These are phyloP conservation scores for Golubevia pallescens DNA, from an alignment of 1,284 basidiomycete species.

Conservation along the genomic window DNA sequence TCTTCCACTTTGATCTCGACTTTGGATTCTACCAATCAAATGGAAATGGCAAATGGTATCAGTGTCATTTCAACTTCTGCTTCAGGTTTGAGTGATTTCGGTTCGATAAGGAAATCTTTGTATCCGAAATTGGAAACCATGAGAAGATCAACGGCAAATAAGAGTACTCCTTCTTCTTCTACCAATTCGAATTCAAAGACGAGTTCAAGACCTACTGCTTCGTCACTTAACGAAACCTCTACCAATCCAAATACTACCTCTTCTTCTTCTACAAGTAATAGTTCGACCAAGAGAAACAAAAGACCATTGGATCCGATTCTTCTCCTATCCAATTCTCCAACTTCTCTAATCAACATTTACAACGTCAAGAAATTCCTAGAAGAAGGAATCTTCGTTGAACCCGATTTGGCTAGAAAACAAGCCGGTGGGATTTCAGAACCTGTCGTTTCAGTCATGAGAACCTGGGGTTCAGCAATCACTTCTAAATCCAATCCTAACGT, in stretches of 20 bases:
- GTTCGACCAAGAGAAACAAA: no score
- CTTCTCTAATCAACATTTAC: constrained; percentile 94
- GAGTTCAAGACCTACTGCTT: constrained; percentile 10
- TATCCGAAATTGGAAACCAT: constrained; percentile 31
- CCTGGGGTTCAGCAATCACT: constrained; percentile 17
- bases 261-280: constrained; percentile 8
- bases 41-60: neutral
- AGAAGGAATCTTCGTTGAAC: constrained; percentile 75
- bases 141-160: constrained; percentile 20
- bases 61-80: neutral
- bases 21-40: neutral
- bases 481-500: neutral
- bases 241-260: neutral
- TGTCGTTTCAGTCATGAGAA: constrained; percentile 48
- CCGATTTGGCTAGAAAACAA: constrained; percentile 45
- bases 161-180: constrained; percentile 15
- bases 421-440: constrained; percentile 41
- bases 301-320: constrained; percentile 78
- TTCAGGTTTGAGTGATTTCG: constrained; percentile 19
- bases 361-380: constrained; percentile 93
- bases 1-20: constrained; percentile 12
- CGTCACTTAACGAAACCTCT: neutral
- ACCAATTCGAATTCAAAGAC: constrained; percentile 14
- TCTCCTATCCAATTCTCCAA: constrained; percentile 93
- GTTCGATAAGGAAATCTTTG: constrained; percentile 25